phyloP scores from a whole-genome alignment of 176 grass and related monocot species.

The maize (Zea mays) region Zm-B73-REFERENCE-NAM-5.0 NC_050105.1:123399501-123400000 shows the following conservation, averaged over 20 bases:
- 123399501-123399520: not conserved
- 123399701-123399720: constrained; percentile 91
- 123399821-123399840: constrained; percentile 18
- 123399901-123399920: constrained; percentile 86
- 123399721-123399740: constrained; percentile 97
- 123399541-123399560: constrained; percentile 3
- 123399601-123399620: constrained; percentile 93
- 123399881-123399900: constrained; percentile 92
- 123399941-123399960: constrained; percentile 78
- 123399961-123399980: constrained; percentile 61
- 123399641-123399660: constrained; percentile 85
- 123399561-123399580: constrained; percentile 64
- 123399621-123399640: constrained; percentile 80
- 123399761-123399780: constrained; percentile 99
- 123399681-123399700: constrained; percentile 73
- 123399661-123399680: constrained; percentile 94
- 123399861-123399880: constrained; percentile 75
- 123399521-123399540: not conserved
- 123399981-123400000: constrained; percentile 5
- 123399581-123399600: constrained; percentile 73
- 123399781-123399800: constrained; percentile 68
- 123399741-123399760: constrained; percentile 99
- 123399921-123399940: constrained; percentile 55
- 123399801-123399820: constrained; percentile 21
- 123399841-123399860: not conserved